A percentile compares a stretch with the other conserved stretches of the same genome.
Conservation (phyloP, 73 alveolate genomes). For the Uronychia setigera region DNA sequence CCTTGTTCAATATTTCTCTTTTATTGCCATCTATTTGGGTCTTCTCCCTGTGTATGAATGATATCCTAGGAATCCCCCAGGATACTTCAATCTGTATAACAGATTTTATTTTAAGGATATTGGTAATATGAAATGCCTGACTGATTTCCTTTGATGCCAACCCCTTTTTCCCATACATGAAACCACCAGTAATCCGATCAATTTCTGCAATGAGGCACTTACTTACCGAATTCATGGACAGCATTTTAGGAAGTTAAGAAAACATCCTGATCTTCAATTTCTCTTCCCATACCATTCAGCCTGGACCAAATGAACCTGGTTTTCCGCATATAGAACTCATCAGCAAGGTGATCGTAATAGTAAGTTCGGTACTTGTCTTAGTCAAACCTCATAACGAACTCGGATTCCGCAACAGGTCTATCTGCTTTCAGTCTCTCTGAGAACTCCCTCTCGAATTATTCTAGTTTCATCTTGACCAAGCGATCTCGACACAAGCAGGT, state of each 20-base stretch:
- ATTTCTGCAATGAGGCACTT: neutral
- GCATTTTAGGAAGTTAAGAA: neutral
- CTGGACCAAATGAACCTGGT: neutral
- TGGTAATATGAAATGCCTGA: neutral
- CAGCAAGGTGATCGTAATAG: neutral
- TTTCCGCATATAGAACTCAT: neutral
- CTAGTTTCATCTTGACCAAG: neutral
- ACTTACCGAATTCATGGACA: neutral
- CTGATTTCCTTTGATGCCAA: neutral
- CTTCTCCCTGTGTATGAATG: neutral
- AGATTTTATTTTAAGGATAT: neutral
- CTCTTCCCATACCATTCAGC: neutral
- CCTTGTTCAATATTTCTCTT: neutral
- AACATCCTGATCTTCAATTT: neutral
- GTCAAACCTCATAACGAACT: neutral
- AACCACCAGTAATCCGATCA: neutral
- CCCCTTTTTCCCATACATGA: neutral
- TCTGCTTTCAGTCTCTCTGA: neutral
- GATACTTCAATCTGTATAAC: neutral
- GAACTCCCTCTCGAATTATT: neutral
- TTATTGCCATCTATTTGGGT: too few relatives aligned
- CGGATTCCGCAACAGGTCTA: neutral
- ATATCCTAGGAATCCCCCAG: neutral
- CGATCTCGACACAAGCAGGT: neutral
- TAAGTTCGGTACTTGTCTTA: neutral